phyloP scores from a whole-genome alignment of 352 stramenopile genomes.

The Globisporangium radiosum region DNA sequence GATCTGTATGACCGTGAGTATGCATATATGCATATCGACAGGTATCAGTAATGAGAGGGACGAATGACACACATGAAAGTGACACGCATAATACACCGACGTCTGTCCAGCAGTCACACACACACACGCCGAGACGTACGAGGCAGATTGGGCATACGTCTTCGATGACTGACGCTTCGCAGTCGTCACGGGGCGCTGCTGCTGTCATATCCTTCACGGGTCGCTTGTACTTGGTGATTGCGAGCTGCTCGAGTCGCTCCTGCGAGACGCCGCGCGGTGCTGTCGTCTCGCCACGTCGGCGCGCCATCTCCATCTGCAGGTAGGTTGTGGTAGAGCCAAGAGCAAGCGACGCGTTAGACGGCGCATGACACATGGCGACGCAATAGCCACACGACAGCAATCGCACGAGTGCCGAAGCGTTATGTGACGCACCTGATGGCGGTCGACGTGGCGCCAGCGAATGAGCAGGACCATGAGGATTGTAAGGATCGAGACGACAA shows the following conservation, averaged over 20 bases:
- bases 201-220: constrained; percentile 1
- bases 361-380: neutral
- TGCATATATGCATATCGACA: too few species aligned
- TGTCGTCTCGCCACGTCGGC: constrained; percentile 28
- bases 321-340: neutral
- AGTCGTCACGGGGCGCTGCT: neutral
- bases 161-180: constrained; percentile 24
- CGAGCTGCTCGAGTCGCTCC: constrained; percentile 52
- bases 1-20: constrained; percentile 23
- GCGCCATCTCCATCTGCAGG: constrained; percentile 38
- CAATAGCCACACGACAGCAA: neutral
- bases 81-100: too few species aligned
- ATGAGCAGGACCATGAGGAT: constrained; percentile 54
- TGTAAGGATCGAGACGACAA: constrained; percentile 57
- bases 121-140: constrained; percentile 20
- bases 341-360: neutral
- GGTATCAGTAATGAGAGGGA: too few species aligned
- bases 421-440: constrained; percentile 33
- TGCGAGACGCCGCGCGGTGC: constrained; percentile 49
- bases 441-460: constrained; percentile 55
- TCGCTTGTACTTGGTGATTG: constrained; percentile 59
- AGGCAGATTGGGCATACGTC: constrained; percentile 71
- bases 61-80: too few species aligned
- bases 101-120: neutral
- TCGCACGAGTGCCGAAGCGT: too few species aligned